Percentiles rank a stretch among this genome's conserved stretches.
Evolutionary conservation across 805 yeast genomes (phyloP).

Genomic region (Deakozyma indianensis): DNA sequence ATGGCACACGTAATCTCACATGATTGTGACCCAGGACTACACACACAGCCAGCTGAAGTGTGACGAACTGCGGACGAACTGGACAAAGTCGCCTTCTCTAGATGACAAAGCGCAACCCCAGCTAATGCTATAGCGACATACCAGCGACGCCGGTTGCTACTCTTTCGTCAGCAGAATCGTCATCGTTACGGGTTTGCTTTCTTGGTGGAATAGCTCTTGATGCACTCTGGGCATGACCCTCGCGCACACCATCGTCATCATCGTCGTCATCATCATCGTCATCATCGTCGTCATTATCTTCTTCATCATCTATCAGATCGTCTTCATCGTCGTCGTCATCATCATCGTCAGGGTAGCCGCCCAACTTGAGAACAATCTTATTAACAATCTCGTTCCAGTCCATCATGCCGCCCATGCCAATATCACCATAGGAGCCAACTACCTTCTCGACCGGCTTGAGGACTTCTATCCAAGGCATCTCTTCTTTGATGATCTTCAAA

Average conservation of each 20-base stretch:
- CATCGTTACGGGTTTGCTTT: slow-evolving; percentile 25
- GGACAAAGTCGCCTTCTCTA: no score
- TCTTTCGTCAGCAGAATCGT: slow-evolving; percentile 29
- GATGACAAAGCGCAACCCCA: no score
- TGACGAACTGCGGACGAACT: no score
- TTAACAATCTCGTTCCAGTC: slow-evolving; percentile 93
- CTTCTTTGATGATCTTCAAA: slow-evolving; percentile 59
- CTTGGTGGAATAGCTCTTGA: slow-evolving; percentile 14
- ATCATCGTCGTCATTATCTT: slow-evolving; percentile 21
- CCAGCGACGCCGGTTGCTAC: slow-evolving; percentile 3
- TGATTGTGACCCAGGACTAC: no score
- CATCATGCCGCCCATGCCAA: slow-evolving; percentile 99
- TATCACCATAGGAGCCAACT: slow-evolving; percentile 84
- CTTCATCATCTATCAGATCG: slow-evolving; percentile 28
- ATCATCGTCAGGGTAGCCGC: slow-evolving; percentile 44
- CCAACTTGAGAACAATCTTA: slow-evolving; percentile 57
- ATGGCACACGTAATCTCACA: no score
- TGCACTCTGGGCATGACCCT: not conserved
- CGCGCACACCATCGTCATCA: slow-evolving; percentile 19
- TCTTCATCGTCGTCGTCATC: slow-evolving; percentile 34
- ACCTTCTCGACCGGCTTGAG: slow-evolving; percentile 91
- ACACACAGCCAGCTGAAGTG: no score
- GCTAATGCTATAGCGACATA: slow-evolving; percentile 6
- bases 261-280: slow-evolving; percentile 17
- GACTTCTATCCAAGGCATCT: slow-evolving; percentile 92